Evolutionary conservation across 2,329 filamentous ascomycete species (phyloP).

Genomic region (Alternaria metachromatica): DNA sequence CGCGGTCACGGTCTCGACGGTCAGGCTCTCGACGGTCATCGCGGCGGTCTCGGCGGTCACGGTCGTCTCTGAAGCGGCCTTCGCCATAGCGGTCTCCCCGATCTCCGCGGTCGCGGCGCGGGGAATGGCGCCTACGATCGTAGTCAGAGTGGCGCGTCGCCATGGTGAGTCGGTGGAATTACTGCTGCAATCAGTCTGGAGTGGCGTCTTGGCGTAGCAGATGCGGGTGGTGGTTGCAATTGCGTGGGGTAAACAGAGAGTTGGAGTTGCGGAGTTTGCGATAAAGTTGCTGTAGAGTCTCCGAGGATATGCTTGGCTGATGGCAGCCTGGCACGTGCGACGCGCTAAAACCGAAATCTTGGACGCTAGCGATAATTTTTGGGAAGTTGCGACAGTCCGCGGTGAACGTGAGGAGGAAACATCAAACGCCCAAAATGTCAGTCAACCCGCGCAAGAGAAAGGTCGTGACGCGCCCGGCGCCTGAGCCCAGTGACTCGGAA

Average conservation of each 20-base stretch:
- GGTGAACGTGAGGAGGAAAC: constrained; percentile 8
- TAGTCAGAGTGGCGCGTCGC: constrained; percentile 73
- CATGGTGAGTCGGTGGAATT: constrained; percentile 39
- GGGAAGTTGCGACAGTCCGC: constrained; percentile 14
- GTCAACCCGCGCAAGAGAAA: constrained; percentile 60
- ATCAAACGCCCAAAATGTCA: constrained; percentile 31
- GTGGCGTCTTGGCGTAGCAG: constrained; percentile 2
- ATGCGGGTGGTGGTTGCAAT: background rate
- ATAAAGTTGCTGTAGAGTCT: background rate
- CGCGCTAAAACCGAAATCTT: constrained; percentile 33
- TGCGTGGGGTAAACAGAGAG: constrained; percentile 3
- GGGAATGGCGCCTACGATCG: constrained; percentile 48
- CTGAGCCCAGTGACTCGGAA: constrained; percentile 37
- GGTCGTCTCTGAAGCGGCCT: constrained; percentile 56
- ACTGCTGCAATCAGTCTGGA: constrained; percentile 24
- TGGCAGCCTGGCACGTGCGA: constrained; percentile 17
- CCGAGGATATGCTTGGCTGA: constrained; percentile 12
- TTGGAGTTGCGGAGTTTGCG: background rate
- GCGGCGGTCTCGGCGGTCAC: constrained; percentile 60
- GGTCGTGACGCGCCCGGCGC: constrained; percentile 47
- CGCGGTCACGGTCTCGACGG: constrained; percentile 58
- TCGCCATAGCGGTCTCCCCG: constrained; percentile 55
- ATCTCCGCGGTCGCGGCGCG: constrained; percentile 39
- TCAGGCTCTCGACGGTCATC: constrained; percentile 54
- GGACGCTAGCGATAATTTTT: constrained; percentile 27